These are phyloP conservation scores for Talaromyces albobiverticillius DNA, from an alignment of 2,329 filamentous ascomycete species.

Conservation along the genomic window DNA sequence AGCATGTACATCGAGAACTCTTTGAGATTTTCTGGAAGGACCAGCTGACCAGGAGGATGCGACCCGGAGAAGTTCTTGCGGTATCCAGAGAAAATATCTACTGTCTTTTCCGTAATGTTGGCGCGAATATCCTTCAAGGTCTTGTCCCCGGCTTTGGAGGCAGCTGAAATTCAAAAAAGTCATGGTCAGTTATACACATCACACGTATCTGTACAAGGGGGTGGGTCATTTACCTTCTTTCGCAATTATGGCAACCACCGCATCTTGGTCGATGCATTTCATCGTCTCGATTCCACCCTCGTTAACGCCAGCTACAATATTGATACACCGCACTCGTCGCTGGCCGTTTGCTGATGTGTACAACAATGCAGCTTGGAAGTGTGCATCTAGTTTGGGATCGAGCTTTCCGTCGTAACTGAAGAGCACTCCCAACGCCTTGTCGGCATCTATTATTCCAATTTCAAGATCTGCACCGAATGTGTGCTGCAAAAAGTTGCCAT, in stretches of 20 bases:
- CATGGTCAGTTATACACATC: not conserved
- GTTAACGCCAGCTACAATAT: conserved; percentile 88
- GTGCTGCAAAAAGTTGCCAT: conserved; percentile 94
- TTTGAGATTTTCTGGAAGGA: conserved; percentile 92
- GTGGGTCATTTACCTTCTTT: conserved; percentile 69
- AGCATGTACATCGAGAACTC: conserved; percentile 97
- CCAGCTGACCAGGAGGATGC: conserved; percentile 86
- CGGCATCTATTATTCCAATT: conserved; percentile 85
- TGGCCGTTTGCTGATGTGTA: conserved; percentile 91
- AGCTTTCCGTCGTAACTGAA: conserved; percentile 97
- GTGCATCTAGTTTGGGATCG: conserved; percentile 92
- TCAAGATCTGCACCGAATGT: conserved; percentile 93
- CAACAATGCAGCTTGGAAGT: conserved; percentile 92
- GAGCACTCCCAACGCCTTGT: conserved; percentile 87
- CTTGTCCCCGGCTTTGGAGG: conserved; percentile 75
- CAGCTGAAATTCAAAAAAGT: conserved; percentile 52
- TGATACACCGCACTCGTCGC: conserved; percentile 86
- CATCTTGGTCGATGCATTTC: conserved; percentile 94
- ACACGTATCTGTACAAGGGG: too few species aligned
- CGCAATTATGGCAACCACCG: conserved; percentile 80
- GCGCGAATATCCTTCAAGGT: conserved; percentile 81
- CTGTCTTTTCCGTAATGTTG: conserved; percentile 82
- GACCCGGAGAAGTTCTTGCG: conserved; percentile 86
- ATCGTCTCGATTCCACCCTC: conserved; percentile 79
- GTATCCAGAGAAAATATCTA: conserved; percentile 88